These are phyloP conservation scores for Phialophora macrospora DNA, from an alignment of 2,329 filamentous ascomycete genomes.

Conservation along the genomic window DNA sequence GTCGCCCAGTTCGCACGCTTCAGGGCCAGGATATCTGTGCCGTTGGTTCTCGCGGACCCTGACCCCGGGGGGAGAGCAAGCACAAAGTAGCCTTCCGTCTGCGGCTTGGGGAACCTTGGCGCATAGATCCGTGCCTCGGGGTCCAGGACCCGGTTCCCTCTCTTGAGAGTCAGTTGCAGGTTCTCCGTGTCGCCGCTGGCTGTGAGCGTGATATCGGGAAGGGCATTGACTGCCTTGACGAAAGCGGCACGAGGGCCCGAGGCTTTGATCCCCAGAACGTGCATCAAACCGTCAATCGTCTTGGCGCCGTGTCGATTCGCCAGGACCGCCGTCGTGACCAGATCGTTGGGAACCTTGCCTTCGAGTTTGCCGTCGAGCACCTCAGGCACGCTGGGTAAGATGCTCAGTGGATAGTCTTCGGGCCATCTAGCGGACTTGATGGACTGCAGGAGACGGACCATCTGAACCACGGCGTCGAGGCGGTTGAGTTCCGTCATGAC, in stretches of 20 bases:
- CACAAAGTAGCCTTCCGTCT: conserved; percentile 92
- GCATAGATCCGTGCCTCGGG: conserved; percentile 78
- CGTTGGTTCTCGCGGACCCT: conserved; percentile 3
- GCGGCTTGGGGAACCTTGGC: conserved; percentile 88
- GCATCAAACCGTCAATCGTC: conserved; percentile 39
- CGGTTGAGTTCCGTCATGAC: conserved; percentile 84
- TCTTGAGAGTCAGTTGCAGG: conserved; percentile 33
- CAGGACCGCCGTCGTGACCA: conserved; percentile 35
- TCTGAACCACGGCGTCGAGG: conserved; percentile 75
- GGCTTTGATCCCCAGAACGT: conserved; percentile 37
- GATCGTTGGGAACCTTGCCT: conserved; percentile 36
- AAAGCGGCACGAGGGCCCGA: conserved; percentile 41
- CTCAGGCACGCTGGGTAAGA: conserved; percentile 73
- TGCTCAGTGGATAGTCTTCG: conserved; percentile 74
- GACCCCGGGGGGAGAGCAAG: conserved; percentile 61
- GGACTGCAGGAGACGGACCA: conserved; percentile 85
- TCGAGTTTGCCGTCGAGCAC: conserved; percentile 33
- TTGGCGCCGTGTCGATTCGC: conserved; percentile 34
- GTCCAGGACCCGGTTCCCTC: conserved; percentile 46
- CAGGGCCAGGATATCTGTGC: conserved; percentile 71
- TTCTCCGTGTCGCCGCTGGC: conserved; percentile 38
- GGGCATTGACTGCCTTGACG: conserved; percentile 58
- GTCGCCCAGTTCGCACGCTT: conserved; percentile 80
- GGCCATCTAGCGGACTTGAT: conserved; percentile 95
- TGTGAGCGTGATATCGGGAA: conserved; percentile 34